Evolutionary conservation across 441 rosid genomes (phyloP).

Genomic region (Pelargonium cotyledonis): DNA sequence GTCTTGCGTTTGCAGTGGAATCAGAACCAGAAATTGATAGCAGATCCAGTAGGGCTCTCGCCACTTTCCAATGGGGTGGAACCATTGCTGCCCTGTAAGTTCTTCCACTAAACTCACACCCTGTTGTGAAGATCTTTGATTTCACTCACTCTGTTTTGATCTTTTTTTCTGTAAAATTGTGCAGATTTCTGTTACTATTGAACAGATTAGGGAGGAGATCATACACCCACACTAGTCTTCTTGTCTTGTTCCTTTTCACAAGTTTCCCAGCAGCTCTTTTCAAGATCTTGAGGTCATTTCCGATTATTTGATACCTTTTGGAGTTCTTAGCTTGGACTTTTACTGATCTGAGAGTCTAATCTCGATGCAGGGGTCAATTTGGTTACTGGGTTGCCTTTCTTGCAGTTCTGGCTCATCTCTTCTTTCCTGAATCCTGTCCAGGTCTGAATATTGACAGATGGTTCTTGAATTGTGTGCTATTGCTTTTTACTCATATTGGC

Average conservation of each 20-base stretch:
- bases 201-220: constrained; percentile 33
- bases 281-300: constrained; percentile 39
- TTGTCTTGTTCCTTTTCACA: constrained; percentile 33
- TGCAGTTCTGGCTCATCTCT: constrained; percentile 32
- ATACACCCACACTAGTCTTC: constrained; percentile 31
- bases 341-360: neutral
- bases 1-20: neutral
- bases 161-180: neutral
- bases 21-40: neutral
- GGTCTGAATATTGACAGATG: constrained; percentile 19
- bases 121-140: neutral
- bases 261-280: constrained; percentile 39
- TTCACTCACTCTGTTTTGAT: neutral
- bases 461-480: neutral
- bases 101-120: neutral
- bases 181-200: constrained; percentile 42
- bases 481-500: neutral
- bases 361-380: constrained; percentile 39
- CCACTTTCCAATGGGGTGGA: constrained; percentile 41
- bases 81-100: constrained; percentile 41
- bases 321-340: neutral
- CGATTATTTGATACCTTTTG: constrained; percentile 2
- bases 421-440: constrained; percentile 37
- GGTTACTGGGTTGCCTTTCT: constrained; percentile 49
- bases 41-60: constrained; percentile 21